Evolutionary conservation across 1,284 basidiomycete genomes (phyloP).

Genomic region (Trametes versicolor): DNA sequence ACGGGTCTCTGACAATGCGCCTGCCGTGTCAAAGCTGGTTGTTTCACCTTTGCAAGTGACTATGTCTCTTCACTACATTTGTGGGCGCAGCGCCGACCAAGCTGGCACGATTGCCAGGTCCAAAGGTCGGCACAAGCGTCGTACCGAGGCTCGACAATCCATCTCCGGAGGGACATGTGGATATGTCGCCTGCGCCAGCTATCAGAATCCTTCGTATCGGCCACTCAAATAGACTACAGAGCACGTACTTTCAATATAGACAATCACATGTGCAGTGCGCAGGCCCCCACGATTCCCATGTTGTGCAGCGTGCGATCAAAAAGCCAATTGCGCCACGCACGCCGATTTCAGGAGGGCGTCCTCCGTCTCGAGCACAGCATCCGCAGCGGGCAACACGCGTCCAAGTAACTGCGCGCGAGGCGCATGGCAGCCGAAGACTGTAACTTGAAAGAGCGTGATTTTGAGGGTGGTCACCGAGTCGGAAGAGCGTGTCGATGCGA

Average conservation of each 20-base stretch:
- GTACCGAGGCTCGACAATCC: background rate
- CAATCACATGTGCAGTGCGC: conserved; percentile 8
- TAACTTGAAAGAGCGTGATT: background rate
- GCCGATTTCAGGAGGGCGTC: background rate
- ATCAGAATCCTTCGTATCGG: background rate
- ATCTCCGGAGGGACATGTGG: background rate
- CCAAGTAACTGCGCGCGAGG: background rate
- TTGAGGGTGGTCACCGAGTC: background rate
- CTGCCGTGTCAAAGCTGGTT: conserved; percentile 5
- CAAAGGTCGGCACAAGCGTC: background rate
- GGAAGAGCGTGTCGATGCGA: background rate
- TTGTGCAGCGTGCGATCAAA: background rate
- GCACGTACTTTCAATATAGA: conserved; percentile 1
- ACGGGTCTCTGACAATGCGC: conserved; percentile 6
- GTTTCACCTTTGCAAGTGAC: background rate
- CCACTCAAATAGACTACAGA: background rate
- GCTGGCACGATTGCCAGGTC: background rate
- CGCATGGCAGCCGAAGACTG: background rate
- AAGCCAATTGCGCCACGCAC: conserved; percentile 1
- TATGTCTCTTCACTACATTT: background rate
- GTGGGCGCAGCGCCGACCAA: background rate
- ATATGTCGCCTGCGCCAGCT: background rate
- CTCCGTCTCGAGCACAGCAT: background rate
- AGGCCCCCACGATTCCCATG: too few relatives aligned
- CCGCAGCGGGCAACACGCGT: background rate